Evolutionary conservation across 768 basidiomycete genomes (phyloP).

Genomic region (Pisolithus albus): DNA sequence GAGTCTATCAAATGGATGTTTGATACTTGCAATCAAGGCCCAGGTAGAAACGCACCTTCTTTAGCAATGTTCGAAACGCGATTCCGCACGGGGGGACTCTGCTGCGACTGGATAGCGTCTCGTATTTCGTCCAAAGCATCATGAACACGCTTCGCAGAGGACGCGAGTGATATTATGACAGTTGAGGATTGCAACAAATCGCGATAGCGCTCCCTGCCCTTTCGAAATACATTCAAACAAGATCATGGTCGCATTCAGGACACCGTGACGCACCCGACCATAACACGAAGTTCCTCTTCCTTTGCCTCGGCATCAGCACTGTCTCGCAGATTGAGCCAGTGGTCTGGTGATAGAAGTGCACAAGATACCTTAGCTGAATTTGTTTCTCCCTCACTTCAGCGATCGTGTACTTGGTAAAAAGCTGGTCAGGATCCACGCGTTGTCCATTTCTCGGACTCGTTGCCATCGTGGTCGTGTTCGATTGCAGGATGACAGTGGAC

Average conservation of each 20-base stretch:
- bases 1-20: constrained; percentile 38
- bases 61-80: constrained; percentile 30
- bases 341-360: constrained; percentile 1
- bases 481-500: constrained; percentile 6
- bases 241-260: neutral
- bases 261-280: constrained; percentile 76
- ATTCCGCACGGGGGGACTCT: constrained; percentile 38
- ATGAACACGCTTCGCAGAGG: constrained; percentile 59
- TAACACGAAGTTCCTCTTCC: constrained; percentile 79
- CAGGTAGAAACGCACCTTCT: constrained; percentile 34
- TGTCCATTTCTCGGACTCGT: constrained; percentile 14
- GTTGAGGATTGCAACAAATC: constrained; percentile 82
- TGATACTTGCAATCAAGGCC: constrained; percentile 1
- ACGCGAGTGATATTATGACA: constrained; percentile 71
- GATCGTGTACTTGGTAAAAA: constrained; percentile 65
- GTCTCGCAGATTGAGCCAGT: constrained; percentile 2
- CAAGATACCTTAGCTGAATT: constrained; percentile 55
- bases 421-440: constrained; percentile 56
- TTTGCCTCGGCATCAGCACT: constrained; percentile 82
- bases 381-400: constrained; percentile 63
- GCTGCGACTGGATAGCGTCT: constrained; percentile 43
- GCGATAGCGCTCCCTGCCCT: constrained; percentile 81
- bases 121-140: constrained; percentile 59
- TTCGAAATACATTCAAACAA: constrained; percentile 40
- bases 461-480: constrained; percentile 4